Evolutionary conservation across 1,139 yeast genomes (phyloP), one percentile per base, ranked within the genome.

Genomic region (Suhomyces kunorum): DNA sequence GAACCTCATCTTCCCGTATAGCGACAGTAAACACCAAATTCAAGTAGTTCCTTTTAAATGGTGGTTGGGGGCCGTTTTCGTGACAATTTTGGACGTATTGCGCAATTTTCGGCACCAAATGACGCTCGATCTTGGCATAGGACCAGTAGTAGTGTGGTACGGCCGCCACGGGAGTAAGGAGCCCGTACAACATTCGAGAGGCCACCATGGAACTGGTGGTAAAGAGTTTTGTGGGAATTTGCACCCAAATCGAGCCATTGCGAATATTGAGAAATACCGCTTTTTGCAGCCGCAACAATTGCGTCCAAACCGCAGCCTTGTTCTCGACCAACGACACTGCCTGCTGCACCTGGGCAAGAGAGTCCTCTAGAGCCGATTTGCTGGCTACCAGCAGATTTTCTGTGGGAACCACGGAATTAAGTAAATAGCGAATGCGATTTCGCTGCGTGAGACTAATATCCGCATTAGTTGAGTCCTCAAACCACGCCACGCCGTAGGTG

Each of bases 381-480:
- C 28, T 14, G 32, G n/a, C 36, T 22, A 11, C 28, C 1, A 13
- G 26, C 8, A 28, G 34, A 1, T 17, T 9, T 9, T 19, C 11
- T 13, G 15, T 16, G 12, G 34, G 34, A 1, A 34, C 15, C 7
- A 34, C 56, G 8, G 57, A 54, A 22, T 55, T 54, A n/a, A 71
- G 50, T 30, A 63, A 46, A 24, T 61, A 43, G 26, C 84, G 60
- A 8, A 71, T 57, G 22, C 58, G 60, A 50, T 86, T 86, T 24
- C 95, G 63, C 29, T 63, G 54, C 0, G 92, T 84, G 36, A 83
- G 64, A 3, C 51, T 45, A 1, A 69, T 56, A 47, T 84, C 84
- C 5, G 53, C 51, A 50, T 87, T 87, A 0, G 92, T 81, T 1
- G 63, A 54, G 54, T 87, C 95, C 50, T 84, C 89, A 42, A 80